These are phyloP conservation scores for Blastobotrys robertii DNA, from an alignment of 805 yeast species.

Conservation along the genomic window DNA sequence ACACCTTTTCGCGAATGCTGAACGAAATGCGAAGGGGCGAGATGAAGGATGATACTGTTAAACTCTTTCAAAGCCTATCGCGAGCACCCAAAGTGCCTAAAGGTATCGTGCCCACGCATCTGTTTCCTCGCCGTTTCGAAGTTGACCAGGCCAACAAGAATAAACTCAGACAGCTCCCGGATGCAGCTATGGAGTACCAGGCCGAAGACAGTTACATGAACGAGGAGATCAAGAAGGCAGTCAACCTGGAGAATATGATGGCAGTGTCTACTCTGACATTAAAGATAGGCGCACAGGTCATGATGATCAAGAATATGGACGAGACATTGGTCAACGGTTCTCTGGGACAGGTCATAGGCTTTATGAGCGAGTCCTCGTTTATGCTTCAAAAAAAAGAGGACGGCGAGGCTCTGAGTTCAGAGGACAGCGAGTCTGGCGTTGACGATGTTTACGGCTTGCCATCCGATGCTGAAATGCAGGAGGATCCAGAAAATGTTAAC, in stretches of 20 bases:
- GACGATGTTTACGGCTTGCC: background rate
- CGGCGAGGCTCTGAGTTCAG: background rate
- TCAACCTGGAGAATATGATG: conserved; percentile 52
- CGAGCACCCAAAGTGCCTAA: conserved; percentile 24
- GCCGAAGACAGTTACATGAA: conserved; percentile 36
- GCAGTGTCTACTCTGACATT: conserved; percentile 55
- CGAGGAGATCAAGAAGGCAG: conserved; percentile 20
- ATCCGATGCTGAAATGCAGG: conserved; percentile 10
- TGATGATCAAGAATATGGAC: conserved; percentile 80
- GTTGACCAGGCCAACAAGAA: conserved; percentile 65
- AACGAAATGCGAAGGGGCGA: conserved; percentile 73
- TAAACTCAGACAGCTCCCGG: conserved; percentile 41
- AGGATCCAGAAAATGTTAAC: conserved; percentile 8
- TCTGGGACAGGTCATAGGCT: conserved; percentile 63
- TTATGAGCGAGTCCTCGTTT: conserved; percentile 29
- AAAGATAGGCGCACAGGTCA: conserved; percentile 86
- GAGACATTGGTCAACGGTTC: conserved; percentile 82
- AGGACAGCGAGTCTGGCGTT: background rate
- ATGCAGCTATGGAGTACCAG: conserved; percentile 35
- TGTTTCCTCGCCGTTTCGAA: conserved; percentile 77
- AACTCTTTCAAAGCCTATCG: conserved; percentile 30
- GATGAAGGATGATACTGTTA: conserved; percentile 39
- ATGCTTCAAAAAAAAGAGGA: background rate
- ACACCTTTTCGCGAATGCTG: conserved; percentile 62
- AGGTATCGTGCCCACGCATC: conserved; percentile 80